These are phyloP conservation scores for Echium plantagineum DNA, from an alignment of 257 asterid species.

Conservation along the genomic window DNA sequence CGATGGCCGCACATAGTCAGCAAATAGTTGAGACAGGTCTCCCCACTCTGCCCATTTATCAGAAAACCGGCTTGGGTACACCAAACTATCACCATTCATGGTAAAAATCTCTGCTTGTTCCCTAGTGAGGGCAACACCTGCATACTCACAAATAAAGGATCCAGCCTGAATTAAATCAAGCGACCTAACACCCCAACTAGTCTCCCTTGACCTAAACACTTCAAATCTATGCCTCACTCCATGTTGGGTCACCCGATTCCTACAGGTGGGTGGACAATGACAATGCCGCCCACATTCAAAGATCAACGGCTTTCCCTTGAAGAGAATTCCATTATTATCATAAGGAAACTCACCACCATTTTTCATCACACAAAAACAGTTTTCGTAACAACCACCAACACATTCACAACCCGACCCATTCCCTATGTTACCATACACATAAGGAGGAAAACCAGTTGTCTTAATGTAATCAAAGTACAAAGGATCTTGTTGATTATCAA, in stretches of 20 bases:
- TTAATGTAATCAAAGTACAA: constrained; percentile 39
- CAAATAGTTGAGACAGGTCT: constrained; percentile 40
- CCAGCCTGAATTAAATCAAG: constrained; percentile 84
- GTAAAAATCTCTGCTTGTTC: constrained; percentile 64
- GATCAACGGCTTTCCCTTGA: constrained; percentile 70
- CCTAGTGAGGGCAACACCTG: constrained; percentile 77
- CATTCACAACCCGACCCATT: constrained; percentile 49
- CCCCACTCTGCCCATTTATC: constrained; percentile 91
- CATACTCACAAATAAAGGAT: constrained; percentile 74
- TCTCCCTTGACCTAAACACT: constrained; percentile 77
- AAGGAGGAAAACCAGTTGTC: constrained; percentile 39
- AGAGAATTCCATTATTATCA: constrained; percentile 48
- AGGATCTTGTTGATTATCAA: constrained; percentile 57
- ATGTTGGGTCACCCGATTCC: constrained; percentile 71
- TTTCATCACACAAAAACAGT: constrained; percentile 57
- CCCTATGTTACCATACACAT: constrained; percentile 24
- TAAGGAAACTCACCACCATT: constrained; percentile 74
- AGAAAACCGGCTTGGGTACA: constrained; percentile 65
- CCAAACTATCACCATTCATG: constrained; percentile 78
- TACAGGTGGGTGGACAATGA: constrained; percentile 54
- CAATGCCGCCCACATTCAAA: constrained; percentile 86
- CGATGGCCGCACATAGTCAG: constrained; percentile 46
- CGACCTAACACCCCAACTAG: constrained; percentile 95
- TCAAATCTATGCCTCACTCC: constrained; percentile 66
- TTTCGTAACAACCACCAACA: constrained; percentile 37